phyloP scores from a whole-genome alignment of 345 rosid genomes.

The rapeseed (Brassica napus) region Da-Ae NC_063441.1:21790501-21791000 shows the following conservation, averaged over 20 bases:
- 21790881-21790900: neutral
- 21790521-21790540: slow-evolving; percentile 28
- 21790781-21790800: neutral
- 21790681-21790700: neutral
- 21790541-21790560: slow-evolving; percentile 15
- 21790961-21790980: neutral
- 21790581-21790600: neutral
- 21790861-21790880: neutral
- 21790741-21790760: no score
- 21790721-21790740: neutral
- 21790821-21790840: neutral
- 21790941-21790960: neutral
- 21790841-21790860: neutral
- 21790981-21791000: neutral
- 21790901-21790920: neutral
- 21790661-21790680: neutral
- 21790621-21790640: neutral
- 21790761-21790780: neutral
- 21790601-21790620: neutral
- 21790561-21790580: slow-evolving; percentile 24
- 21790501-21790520: neutral
- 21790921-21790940: neutral
- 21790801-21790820: neutral
- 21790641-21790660: neutral
- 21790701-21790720: neutral